phyloP scores from a whole-genome alignment of 2,329 filamentous ascomycete genomes.

The Talaromyces sp. region DNA sequence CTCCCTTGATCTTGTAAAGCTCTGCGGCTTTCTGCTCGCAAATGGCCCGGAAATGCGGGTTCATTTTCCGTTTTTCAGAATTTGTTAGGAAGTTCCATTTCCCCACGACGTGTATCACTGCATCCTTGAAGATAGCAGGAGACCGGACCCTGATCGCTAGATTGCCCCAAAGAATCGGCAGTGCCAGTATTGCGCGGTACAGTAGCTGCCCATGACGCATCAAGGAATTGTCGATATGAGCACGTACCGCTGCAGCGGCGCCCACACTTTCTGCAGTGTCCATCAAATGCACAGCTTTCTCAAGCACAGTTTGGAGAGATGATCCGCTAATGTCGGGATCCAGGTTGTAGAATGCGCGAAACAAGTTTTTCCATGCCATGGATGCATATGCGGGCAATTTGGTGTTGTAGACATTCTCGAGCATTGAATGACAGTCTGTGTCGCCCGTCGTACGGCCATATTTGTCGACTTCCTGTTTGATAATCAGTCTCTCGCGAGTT shows the following conservation, averaged over 20 bases:
- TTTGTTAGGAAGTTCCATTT: slow-evolving; percentile 27
- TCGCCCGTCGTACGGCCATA: slow-evolving; percentile 28
- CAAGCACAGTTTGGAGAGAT: slow-evolving; percentile 38
- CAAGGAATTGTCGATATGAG: slow-evolving; percentile 47
- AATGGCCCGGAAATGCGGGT: slow-evolving; percentile 21
- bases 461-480: slow-evolving; percentile 32
- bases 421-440: not conserved
- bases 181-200: slow-evolving; percentile 42
- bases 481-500: not conserved
- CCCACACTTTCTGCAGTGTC: slow-evolving; percentile 48
- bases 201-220: slow-evolving; percentile 47
- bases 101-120: slow-evolving; percentile 31
- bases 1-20: slow-evolving; percentile 25
- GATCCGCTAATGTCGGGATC: slow-evolving; percentile 40
- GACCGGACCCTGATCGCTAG: slow-evolving; percentile 47
- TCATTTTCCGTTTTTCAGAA: slow-evolving; percentile 21
- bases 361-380: slow-evolving; percentile 42
- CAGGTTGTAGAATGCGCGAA: slow-evolving; percentile 48
- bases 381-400: slow-evolving; percentile 14
- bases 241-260: slow-evolving; percentile 41
- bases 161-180: slow-evolving; percentile 46
- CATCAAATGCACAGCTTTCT: slow-evolving; percentile 40
- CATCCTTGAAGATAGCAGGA: slow-evolving; percentile 36
- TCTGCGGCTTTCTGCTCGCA: slow-evolving; percentile 26
- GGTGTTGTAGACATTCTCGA: slow-evolving; percentile 1